Evolutionary conservation across 116 monocot genomes (phyloP), one percentile per base, ranked within the genome.

Genomic region (Dioscorea cayenensis): DNA sequence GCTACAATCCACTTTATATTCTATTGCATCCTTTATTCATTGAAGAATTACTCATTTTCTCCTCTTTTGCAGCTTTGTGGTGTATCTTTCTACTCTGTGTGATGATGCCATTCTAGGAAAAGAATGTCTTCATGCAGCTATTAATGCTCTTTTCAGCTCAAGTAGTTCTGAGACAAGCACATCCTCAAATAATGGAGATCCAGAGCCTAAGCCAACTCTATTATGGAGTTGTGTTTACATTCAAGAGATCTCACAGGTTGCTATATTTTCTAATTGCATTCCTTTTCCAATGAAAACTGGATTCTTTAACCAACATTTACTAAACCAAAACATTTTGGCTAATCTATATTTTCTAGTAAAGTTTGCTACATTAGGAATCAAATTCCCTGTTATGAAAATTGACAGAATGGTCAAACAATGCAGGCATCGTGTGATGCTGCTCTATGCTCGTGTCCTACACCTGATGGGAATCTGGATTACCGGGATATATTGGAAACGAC

Each of bases 401-500:
- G 10, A 5, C 55, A 55, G 17, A 55, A 55, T 55, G 55, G 16
- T 16, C 14, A 55, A 16, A 16, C 25, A 61, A 67, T 71, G 76
- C 85, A 97, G 97, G 90, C 67, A 66, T 75, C 85, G 49, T 62
- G 35, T 65, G 83, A 63, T 81, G 22, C 67, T 81, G 28, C 65
- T 32, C 21, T 89, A 75, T 72, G 43, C 70, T 81, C 76, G 13
- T 81, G 78, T 37, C 80, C 90, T 10, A 73, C 75, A 79, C 91
- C 91, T 66, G 91, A 99, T 81, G 83, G 69, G 27, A 81, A 78
- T 78, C 76, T 94, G 48, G 89, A 91, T 74, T 93, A 89, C 71
- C 22, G 67, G 61, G 76, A 78, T 69, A 27, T 83, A 49, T 68
- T 99, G 60, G 83, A 89, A 64, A 75, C 90, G 72, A 83, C 97